Conservation (phyloP, 2,329 filamentous ascomycete genomes). For the Fusarium circinatum region DNA sequence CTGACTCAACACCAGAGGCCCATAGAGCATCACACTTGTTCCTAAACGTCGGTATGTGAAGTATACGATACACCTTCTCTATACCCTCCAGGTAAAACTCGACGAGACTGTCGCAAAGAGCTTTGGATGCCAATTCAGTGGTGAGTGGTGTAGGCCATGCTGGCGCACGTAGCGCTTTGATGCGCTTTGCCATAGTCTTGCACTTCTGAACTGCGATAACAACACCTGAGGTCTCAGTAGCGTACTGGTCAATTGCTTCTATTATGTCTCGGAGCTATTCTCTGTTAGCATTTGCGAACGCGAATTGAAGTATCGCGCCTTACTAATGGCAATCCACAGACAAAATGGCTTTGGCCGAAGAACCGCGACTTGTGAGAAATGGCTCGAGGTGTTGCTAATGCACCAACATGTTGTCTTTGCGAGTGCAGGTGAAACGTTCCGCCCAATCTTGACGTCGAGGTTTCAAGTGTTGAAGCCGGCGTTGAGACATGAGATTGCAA, state of each 20-base stretch:
- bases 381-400: constrained; percentile 51
- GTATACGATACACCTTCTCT: constrained; percentile 59
- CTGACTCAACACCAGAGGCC: constrained; percentile 45
- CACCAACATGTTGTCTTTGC: constrained; percentile 47
- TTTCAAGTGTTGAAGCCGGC: constrained; percentile 44
- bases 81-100: constrained; percentile 59
- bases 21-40: constrained; percentile 63
- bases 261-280: constrained; percentile 57
- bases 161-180: constrained; percentile 62
- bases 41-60: constrained; percentile 63
- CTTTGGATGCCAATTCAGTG: constrained; percentile 57
- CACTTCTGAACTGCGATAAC: constrained; percentile 57
- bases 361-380: constrained; percentile 65
- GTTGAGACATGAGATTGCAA: background rate
- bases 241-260: constrained; percentile 54
- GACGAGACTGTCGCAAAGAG: constrained; percentile 58
- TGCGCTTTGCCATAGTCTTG: constrained; percentile 62
- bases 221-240: constrained; percentile 51
- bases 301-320: constrained; percentile 18
- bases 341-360: constrained; percentile 68
- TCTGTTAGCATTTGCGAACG: background rate
- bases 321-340: constrained; percentile 60
- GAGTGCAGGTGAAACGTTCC: constrained; percentile 57
- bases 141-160: constrained; percentile 57
- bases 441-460: constrained; percentile 48